phyloP scores from a whole-genome alignment of 2,329 filamentous ascomycete genomes.

The Diplodia corticola region DNA sequence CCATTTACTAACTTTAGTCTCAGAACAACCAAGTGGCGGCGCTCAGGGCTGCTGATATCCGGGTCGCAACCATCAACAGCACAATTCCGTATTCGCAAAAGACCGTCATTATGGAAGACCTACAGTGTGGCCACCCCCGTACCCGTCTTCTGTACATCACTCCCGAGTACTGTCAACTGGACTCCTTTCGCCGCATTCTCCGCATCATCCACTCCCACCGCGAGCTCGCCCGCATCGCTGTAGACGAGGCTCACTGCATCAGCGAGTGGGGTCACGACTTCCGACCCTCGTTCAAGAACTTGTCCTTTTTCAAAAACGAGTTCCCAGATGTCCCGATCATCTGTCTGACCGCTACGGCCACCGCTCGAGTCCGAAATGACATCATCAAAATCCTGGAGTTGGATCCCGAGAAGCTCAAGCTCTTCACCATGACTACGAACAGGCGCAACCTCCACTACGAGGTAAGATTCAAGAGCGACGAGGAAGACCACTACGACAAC shows the following conservation, averaged over 20 bases:
- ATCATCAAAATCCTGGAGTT: conserved; percentile 75
- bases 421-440: conserved; percentile 81
- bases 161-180: conserved; percentile 78
- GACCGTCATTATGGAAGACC: conserved; percentile 71
- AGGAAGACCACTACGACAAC: conserved; percentile 71
- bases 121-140: conserved; percentile 82
- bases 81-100: conserved; percentile 68
- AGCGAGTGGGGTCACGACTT: conserved; percentile 99
- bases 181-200: conserved; percentile 74
- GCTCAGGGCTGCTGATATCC: conserved; percentile 70
- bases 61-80: conserved; percentile 84
- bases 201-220: conserved; percentile 73
- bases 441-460: conserved; percentile 89
- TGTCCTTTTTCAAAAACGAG: conserved; percentile 80
- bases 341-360: conserved; percentile 90
- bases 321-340: conserved; percentile 88
- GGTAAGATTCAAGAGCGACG: conserved; percentile 77
- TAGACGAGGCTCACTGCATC: conserved; percentile 96
- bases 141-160: conserved; percentile 90
- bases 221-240: conserved; percentile 82
- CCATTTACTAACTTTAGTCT: conserved; percentile 3
- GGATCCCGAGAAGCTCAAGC: conserved; percentile 62
- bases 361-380: conserved; percentile 75
- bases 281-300: conserved; percentile 82
- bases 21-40: conserved; percentile 91